A percentile compares a stretch with the other conserved stretches of the same genome.
Conservation (phyloP, 2,329 filamentous ascomycete genomes). For the Sarocladiaceae sp. region DNA sequence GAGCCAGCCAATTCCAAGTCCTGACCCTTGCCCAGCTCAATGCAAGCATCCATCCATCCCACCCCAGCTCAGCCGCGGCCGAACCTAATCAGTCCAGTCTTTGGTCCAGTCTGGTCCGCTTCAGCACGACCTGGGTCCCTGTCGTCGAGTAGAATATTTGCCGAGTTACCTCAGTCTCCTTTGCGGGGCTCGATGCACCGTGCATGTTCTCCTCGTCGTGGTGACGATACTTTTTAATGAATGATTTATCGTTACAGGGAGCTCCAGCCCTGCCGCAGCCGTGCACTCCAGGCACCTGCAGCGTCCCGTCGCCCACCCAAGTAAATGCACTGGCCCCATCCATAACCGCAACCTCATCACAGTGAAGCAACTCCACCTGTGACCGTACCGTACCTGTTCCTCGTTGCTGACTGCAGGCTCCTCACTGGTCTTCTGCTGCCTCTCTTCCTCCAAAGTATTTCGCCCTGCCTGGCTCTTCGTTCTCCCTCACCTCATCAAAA, state of each 20-base stretch:
- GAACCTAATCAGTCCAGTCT: not conserved
- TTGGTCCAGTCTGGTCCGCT: too few relatives aligned
- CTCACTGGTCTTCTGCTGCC: constrained; percentile 1
- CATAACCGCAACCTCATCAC: not conserved
- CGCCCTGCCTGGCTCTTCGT: too few relatives aligned
- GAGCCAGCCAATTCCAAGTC: not conserved
- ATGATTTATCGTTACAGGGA: too few relatives aligned
- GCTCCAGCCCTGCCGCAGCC: not conserved
- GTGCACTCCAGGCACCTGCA: not conserved
- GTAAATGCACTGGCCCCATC: not conserved
- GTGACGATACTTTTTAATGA: too few relatives aligned
- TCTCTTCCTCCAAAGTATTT: constrained; percentile 9
- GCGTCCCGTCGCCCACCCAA: constrained; percentile 3
- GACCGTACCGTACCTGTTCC: too few relatives aligned
- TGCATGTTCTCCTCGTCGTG: not conserved
- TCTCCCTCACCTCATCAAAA: not conserved
- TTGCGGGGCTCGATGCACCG: not conserved
- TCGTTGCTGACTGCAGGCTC: not conserved
- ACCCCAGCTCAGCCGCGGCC: not conserved
- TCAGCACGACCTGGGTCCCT: too few relatives aligned
- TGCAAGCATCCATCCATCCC: not conserved
- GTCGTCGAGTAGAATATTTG: too few relatives aligned
- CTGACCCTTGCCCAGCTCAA: not conserved
- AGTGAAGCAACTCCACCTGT: too few relatives aligned
- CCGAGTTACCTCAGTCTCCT: too few relatives aligned